phyloP scores from a whole-genome alignment of 192 early-diverging fungal species.

The Backusella australiensis region DNA sequence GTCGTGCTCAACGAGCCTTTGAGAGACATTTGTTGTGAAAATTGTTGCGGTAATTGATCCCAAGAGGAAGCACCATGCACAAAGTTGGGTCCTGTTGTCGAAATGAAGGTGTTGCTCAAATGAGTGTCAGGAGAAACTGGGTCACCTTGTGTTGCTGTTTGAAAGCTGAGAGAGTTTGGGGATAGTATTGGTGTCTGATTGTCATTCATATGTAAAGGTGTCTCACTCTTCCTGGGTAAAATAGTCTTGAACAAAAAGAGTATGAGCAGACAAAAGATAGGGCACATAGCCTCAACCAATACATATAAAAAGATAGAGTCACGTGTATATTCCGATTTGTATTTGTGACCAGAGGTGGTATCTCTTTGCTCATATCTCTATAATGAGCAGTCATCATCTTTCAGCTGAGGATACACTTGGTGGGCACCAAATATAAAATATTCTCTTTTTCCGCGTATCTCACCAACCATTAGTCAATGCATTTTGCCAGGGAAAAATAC shows the following conservation, averaged over 20 bases:
- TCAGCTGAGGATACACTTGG: neutral
- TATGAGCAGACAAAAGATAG: neutral
- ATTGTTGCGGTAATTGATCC: slow-evolving; percentile 21
- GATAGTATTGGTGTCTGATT: neutral
- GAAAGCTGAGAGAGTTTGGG: neutral
- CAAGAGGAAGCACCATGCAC: slow-evolving; percentile 5
- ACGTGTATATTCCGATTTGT: neutral
- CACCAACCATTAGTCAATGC: neutral
- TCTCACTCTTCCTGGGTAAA: neutral
- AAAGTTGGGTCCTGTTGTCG: neutral
- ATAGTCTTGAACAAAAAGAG: neutral
- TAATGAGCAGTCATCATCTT: neutral
- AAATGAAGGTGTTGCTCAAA: slow-evolving; percentile 2
- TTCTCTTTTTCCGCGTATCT: neutral
- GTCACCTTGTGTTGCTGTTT: neutral
- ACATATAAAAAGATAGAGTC: neutral
- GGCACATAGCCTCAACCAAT: neutral
- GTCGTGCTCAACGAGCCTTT: neutral
- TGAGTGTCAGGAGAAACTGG: slow-evolving; percentile 2
- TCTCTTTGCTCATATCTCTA: neutral
- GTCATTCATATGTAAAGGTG: neutral
- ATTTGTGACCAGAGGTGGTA: neutral
- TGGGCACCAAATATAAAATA: neutral
- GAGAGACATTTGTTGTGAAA: slow-evolving; percentile 18
- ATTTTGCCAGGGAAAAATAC: neutral